Percentiles rank a stretch among this genome's conserved stretches.
Evolutionary conservation across 2,329 filamentous ascomycete species (phyloP).

Genomic region (Purpureocillium lavendulum): DNA sequence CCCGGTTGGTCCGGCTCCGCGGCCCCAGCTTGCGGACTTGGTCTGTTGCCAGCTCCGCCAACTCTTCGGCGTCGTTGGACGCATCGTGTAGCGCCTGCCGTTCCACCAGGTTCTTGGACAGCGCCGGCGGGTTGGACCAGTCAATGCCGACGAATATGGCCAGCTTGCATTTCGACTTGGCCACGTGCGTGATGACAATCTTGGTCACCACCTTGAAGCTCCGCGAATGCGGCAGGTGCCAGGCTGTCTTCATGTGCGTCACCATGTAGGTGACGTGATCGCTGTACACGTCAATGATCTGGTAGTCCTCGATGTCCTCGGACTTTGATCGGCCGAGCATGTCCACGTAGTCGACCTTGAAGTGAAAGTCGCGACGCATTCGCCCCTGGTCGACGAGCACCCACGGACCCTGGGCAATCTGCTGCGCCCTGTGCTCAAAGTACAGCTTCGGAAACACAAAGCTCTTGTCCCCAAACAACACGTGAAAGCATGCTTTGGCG

Average conservation of each 20-base stretch:
- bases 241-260: constrained; percentile 54
- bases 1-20: constrained; percentile 66
- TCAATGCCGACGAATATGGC: constrained; percentile 82
- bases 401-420: constrained; percentile 86
- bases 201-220: constrained; percentile 80
- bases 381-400: constrained; percentile 57
- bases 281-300: constrained; percentile 75
- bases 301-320: constrained; percentile 66
- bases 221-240: constrained; percentile 77
- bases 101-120: constrained; percentile 55
- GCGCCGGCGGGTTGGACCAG: constrained; percentile 63
- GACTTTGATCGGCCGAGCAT: constrained; percentile 54
- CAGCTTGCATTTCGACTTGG: constrained; percentile 88
- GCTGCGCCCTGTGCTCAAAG: constrained; percentile 68
- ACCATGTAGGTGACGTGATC: constrained; percentile 66
- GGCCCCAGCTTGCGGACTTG: constrained; percentile 68
- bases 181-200: constrained; percentile 85
- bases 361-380: constrained; percentile 72
- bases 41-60: constrained; percentile 68
- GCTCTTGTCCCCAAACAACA: constrained; percentile 93
- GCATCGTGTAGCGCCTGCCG: constrained; percentile 69
- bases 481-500: constrained; percentile 90
- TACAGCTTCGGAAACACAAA: constrained; percentile 89
- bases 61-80: constrained; percentile 61
- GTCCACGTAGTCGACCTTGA: constrained; percentile 62